These are phyloP conservation scores for Apocynum venetum DNA, from an alignment of 257 asterid species.

Conservation along the genomic window DNA sequence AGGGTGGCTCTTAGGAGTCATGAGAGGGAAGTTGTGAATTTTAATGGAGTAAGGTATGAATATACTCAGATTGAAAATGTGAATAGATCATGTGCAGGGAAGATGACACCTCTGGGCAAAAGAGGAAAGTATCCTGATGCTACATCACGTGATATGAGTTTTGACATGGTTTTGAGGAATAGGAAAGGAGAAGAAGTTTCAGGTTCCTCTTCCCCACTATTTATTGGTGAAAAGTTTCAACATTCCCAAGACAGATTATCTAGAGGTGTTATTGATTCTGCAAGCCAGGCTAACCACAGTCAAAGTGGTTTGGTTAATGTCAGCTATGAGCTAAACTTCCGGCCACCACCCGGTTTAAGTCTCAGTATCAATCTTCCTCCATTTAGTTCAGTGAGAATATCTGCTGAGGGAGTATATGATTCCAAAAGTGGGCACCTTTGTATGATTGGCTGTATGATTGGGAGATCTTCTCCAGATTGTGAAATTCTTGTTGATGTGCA, in stretches of 20 bases:
- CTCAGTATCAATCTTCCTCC: slow-evolving; percentile 36
- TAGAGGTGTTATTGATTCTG: slow-evolving; percentile 22
- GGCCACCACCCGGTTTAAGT: slow-evolving; percentile 40
- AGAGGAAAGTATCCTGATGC: slow-evolving; percentile 54
- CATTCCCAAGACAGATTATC: slow-evolving; percentile 16
- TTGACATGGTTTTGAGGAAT: slow-evolving; percentile 49
- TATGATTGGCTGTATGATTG: slow-evolving; percentile 77
- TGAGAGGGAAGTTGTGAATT: slow-evolving; percentile 27
- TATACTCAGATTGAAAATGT: slow-evolving; percentile 54
- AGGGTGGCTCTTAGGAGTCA: slow-evolving; percentile 41
- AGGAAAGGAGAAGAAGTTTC: slow-evolving; percentile 42
- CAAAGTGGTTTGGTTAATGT: slow-evolving; percentile 37
- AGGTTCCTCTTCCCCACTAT: slow-evolving; percentile 68
- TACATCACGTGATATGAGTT: slow-evolving; percentile 64
- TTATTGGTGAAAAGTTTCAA: slow-evolving; percentile 37
- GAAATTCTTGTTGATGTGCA: slow-evolving; percentile 57
- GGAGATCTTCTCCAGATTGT: slow-evolving; percentile 55
- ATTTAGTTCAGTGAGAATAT: slow-evolving; percentile 42
- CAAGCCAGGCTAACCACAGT: slow-evolving; percentile 30
- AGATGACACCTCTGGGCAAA: slow-evolving; percentile 32
- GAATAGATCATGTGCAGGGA: slow-evolving; percentile 46
- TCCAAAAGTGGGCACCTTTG: slow-evolving; percentile 67
- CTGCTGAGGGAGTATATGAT: slow-evolving; percentile 81
- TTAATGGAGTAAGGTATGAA: slow-evolving; percentile 43
- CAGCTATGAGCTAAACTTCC: slow-evolving; percentile 54